Evolutionary conservation across 257 asterid genomes (phyloP).

Genomic region (Echium plantagineum): DNA sequence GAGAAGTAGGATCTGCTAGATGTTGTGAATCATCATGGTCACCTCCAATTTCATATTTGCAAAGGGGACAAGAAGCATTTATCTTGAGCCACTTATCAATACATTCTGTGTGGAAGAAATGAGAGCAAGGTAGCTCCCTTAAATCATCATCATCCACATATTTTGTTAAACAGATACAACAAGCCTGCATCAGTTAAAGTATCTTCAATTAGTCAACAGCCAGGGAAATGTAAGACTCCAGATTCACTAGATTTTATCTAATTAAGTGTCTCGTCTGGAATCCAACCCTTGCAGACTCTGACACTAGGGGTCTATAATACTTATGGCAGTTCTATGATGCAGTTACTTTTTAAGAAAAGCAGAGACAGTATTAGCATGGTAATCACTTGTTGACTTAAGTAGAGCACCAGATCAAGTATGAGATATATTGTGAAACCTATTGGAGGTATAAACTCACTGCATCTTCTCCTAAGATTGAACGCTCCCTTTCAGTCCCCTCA

Average conservation of each 20-base stretch:
- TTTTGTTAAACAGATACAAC: slow-evolving; percentile 15
- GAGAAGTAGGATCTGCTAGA: neutral
- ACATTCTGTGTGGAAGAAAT: slow-evolving; percentile 11
- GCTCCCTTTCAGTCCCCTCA: slow-evolving; percentile 39
- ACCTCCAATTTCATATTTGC: slow-evolving; percentile 4
- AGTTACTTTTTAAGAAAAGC: too few relatives aligned
- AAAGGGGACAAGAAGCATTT: slow-evolving; percentile 16
- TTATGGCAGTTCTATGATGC: too few relatives aligned
- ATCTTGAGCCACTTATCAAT: slow-evolving; percentile 15
- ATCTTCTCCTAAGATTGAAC: slow-evolving; percentile 36
- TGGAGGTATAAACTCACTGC: slow-evolving; percentile 20
- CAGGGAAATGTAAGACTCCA: too few relatives aligned
- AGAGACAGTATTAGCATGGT: too few relatives aligned
- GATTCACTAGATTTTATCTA: too few relatives aligned
- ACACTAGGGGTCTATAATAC: too few relatives aligned
- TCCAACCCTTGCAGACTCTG: too few relatives aligned
- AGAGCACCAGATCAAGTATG: neutral
- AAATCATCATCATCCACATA: slow-evolving; percentile 13
- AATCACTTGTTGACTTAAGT: too few relatives aligned
- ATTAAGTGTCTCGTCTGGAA: too few relatives aligned
- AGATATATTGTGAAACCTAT: neutral
- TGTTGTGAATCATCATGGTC: neutral
- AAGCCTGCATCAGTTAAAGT: neutral
- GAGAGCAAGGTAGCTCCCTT: slow-evolving; percentile 15
- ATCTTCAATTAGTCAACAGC: neutral